Evolutionary conservation across 352 stramenopile genomes (phyloP).

Genomic region (Phytophthora multivora): DNA sequence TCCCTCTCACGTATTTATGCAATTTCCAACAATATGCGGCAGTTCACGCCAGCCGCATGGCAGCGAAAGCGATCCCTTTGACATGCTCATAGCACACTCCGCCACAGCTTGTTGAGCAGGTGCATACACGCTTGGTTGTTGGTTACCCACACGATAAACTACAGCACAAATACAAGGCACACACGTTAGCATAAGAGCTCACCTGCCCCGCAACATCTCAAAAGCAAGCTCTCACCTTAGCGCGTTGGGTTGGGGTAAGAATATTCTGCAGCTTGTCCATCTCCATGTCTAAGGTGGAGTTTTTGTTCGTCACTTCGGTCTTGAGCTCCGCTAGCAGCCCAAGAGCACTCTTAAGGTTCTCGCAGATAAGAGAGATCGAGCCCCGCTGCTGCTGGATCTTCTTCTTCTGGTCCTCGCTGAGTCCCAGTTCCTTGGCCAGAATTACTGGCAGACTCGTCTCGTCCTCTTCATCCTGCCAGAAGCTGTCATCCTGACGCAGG

Average conservation of each 20-base stretch:
- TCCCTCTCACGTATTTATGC: constrained; percentile 33
- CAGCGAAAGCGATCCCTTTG: constrained; percentile 5
- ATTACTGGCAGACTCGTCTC: constrained; percentile 91
- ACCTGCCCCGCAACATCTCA: background rate
- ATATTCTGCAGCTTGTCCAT: constrained; percentile 95
- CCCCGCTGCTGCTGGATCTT: constrained; percentile 92
- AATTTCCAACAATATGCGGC: constrained; percentile 28
- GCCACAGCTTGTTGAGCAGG: constrained; percentile 97
- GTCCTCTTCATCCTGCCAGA: constrained; percentile 89
- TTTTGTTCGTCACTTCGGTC: constrained; percentile 89
- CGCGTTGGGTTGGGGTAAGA: constrained; percentile 92
- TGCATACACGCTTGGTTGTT: constrained; percentile 97
- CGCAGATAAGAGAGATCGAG: constrained; percentile 81
- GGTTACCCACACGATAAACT: constrained; percentile 96
- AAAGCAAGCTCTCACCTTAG: constrained; percentile 65
- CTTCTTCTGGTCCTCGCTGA: constrained; percentile 93
- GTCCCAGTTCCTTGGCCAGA: constrained; percentile 87
- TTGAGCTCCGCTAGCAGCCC: constrained; percentile 89
- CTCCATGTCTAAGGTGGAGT: constrained; percentile 92
- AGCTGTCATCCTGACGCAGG: constrained; percentile 90
- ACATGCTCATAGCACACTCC: constrained; percentile 78
- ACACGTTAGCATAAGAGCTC: constrained; percentile 15
- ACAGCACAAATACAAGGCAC: constrained; percentile 15
- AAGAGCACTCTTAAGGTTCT: constrained; percentile 90
- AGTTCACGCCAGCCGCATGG: constrained; percentile 10